Evolutionary conservation across 1,139 yeast genomes (phyloP).

Genomic region (Pichiaceae sp.): DNA sequence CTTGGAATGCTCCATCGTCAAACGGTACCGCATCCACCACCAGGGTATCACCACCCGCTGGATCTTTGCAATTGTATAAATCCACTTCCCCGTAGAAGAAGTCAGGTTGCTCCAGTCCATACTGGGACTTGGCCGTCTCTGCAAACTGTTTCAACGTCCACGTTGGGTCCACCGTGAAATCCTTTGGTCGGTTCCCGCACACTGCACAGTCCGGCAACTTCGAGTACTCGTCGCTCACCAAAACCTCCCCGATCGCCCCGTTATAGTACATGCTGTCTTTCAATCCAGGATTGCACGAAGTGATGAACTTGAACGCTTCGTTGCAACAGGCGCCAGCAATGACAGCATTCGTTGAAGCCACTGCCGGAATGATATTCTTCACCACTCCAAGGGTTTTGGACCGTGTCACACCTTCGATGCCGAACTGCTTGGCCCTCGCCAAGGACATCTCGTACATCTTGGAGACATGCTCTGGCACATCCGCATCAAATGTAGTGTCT

Average conservation of each 20-base stretch:
- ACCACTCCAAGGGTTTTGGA: constrained; percentile 78
- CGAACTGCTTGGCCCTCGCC: constrained; percentile 53
- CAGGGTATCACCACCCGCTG: neutral
- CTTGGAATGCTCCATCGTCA: neutral
- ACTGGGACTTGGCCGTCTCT: constrained; percentile 6
- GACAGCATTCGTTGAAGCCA: constrained; percentile 89
- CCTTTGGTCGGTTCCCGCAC: constrained; percentile 16
- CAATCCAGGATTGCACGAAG: constrained; percentile 59
- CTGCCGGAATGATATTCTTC: constrained; percentile 88
- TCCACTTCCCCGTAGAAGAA: constrained; percentile 14
- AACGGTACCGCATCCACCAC: constrained; percentile 4
- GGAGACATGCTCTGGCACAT: constrained; percentile 57
- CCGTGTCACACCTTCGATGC: constrained; percentile 67
- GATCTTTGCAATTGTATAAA: constrained; percentile 15
- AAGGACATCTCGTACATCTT: constrained; percentile 54
- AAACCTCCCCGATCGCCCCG: constrained; percentile 22
- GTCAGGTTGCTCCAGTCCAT: constrained; percentile 11
- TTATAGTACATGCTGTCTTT: constrained; percentile 78
- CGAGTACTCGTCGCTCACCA: constrained; percentile 17
- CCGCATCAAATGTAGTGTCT: constrained; percentile 51
- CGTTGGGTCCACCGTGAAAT: constrained; percentile 4
- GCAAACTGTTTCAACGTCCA: constrained; percentile 11
- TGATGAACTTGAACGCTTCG: constrained; percentile 73
- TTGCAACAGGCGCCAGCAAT: constrained; percentile 89
- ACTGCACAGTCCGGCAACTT: constrained; percentile 17